Base-by-base conservation (phyloP, 371 early-diverging fungal species). In the Circinella minor region DNA sequence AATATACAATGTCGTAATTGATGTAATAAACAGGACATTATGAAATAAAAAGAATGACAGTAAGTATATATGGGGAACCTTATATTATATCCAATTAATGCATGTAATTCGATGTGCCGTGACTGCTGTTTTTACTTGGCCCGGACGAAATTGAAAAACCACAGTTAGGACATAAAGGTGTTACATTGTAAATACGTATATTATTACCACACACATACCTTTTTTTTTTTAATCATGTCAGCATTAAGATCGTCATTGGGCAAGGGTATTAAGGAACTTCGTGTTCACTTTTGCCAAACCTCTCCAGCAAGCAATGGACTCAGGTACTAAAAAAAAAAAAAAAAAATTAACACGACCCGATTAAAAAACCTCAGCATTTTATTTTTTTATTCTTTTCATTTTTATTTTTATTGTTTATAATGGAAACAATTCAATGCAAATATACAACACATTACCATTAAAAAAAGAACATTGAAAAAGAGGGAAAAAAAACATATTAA, bases 211-310 rank as follows among this genome's bases (percentile, higher is more conserved):
- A 27, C 27, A 27, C 27, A 27, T 27, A 43, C 43, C 43, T 11
- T 43, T 43, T 43, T 43, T 43, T 43, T 43, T 11, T 43, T 43
- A 34, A 57, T 27, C 63, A 81, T 81, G 84, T 83, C 84, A 70
- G 77, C 77, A 65, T 72, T 81, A 48, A 80, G 71, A 72, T 76
- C 81, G 66, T 77, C 76, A 71, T 78, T 90, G 73, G 66, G 87
- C 68, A 91, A 90, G 75, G 83, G 86, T 73, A 82, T 96, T 61
- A 91, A 91, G 80, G 97, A 97, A 78, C 88, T 97, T 54, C 93
- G 97, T 73, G 87, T 97, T 65, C 97, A 97, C 80, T 87, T 94
- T 80, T 94, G 94, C 80, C 95, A 93, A 81, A 91, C 88, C 18
- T 89, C 90, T n/a, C 84, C 93, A 64, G 90, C 92, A 55, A 93